Percentiles rank a stretch among this genome's conserved stretches.
These are phyloP conservation scores for Aurantiochytrium sp. DNA, from an alignment of 108 stramenopile species.

Conservation along the genomic window DNA sequence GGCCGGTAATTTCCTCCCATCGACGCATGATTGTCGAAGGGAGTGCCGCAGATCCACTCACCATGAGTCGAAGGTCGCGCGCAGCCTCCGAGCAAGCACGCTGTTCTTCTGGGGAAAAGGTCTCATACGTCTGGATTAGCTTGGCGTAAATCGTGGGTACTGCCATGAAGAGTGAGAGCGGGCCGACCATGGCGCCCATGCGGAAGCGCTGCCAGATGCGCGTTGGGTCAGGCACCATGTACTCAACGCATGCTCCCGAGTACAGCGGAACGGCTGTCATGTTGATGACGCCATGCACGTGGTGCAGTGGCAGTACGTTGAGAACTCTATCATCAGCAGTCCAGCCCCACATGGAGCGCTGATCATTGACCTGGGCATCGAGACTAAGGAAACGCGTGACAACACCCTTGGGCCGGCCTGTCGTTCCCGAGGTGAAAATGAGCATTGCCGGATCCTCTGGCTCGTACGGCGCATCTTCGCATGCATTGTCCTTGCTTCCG, in stretches of 20 bases:
- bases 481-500: background rate
- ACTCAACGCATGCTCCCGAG: conserved; percentile 30
- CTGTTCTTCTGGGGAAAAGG: background rate
- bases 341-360: conserved; percentile 21
- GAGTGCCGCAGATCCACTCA: conserved; percentile 34
- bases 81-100: background rate
- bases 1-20: conserved; percentile 29
- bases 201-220: conserved; percentile 10
- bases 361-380: background rate
- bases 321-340: conserved; percentile 21
- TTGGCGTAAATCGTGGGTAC: conserved; percentile 35
- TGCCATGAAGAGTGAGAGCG: conserved; percentile 28
- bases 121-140: conserved; percentile 1
- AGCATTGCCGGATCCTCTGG: conserved; percentile 7
- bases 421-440: conserved; percentile 32
- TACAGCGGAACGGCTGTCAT: conserved; percentile 12
- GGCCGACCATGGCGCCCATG: background rate
- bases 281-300: conserved; percentile 36
- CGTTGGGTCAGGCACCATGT: background rate
- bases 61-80: conserved; percentile 20
- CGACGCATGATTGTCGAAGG: background rate
- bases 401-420: conserved; percentile 36
- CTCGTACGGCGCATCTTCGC: background rate
- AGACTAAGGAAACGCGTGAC: conserved; percentile 14
- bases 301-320: conserved; percentile 30